Percentiles rank a stretch among this genome's conserved stretches.
Conservation (phyloP, 2,329 filamentous ascomycete species). For the Diaporthe caulivora region DNA sequence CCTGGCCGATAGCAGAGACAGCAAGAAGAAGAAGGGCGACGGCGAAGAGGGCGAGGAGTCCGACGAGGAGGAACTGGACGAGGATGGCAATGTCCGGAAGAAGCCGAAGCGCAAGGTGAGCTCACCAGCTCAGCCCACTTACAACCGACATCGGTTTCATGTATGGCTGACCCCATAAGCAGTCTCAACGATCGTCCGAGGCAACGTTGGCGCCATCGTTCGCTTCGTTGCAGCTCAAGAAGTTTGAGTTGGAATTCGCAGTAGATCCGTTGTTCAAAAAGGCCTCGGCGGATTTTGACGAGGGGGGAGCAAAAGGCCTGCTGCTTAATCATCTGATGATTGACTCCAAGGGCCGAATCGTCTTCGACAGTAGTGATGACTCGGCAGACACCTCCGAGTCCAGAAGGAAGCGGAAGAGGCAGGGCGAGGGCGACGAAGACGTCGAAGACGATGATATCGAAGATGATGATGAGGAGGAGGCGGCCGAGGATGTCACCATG, state of each 20-base stretch:
- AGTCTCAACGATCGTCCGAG: conserved; percentile 84
- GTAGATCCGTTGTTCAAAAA: conserved; percentile 99
- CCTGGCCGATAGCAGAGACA: conserved; percentile 86
- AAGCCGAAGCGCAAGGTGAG: conserved; percentile 57
- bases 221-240: conserved; percentile 90
- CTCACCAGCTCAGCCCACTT: conserved; percentile 41
- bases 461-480: conserved; percentile 54
- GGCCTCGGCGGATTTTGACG: conserved; percentile 97
- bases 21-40: conserved; percentile 76
- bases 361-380: conserved; percentile 98
- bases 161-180: conserved; percentile 40
- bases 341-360: conserved; percentile 89
- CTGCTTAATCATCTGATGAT: conserved; percentile 97
- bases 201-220: conserved; percentile 94
- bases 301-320: conserved; percentile 95
- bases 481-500: conserved; percentile 50
- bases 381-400: conserved; percentile 63
- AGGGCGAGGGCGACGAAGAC: conserved; percentile 48
- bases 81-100: conserved; percentile 67
- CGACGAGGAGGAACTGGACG: conserved; percentile 70
- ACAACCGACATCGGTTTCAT: conserved; percentile 33
- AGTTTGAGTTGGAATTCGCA: conserved; percentile 95
- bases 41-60: conserved; percentile 76
- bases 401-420: conserved; percentile 53
- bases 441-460: conserved; percentile 55